phyloP scores from a whole-genome alignment of 768 basidiomycete genomes.

The Punctularia strigosozonata region DNA sequence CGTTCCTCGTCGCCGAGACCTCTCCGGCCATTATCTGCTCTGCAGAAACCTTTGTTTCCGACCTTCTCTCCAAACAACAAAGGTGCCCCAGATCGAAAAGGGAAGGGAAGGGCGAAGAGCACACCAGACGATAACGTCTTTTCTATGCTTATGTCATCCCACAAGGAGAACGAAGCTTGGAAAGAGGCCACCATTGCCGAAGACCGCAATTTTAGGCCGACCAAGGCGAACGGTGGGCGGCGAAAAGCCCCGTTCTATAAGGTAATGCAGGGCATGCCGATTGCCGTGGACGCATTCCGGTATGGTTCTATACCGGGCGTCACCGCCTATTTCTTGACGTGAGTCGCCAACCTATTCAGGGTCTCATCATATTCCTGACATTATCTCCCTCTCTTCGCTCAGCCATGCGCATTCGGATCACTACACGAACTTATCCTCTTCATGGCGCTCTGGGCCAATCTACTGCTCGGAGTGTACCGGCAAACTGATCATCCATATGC shows the following conservation, averaged over 20 bases:
- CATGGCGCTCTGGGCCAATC: slow-evolving; percentile 86
- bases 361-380: slow-evolving; percentile 4
- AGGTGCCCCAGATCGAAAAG: too few species aligned
- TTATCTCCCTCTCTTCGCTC: slow-evolving; percentile 1
- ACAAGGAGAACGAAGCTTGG: slow-evolving; percentile 76
- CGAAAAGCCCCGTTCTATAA: slow-evolving; percentile 93
- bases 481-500: slow-evolving; percentile 84
- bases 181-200: slow-evolving; percentile 58
- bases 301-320: slow-evolving; percentile 88
- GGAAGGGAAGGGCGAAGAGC: too few species aligned
- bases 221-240: slow-evolving; percentile 37
- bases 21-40: slow-evolving; percentile 15
- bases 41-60: slow-evolving; percentile 6
- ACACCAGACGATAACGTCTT: slow-evolving; percentile 37
- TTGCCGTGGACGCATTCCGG: slow-evolving; percentile 94
- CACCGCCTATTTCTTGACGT: slow-evolving; percentile 90
- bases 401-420: slow-evolving; percentile 98
- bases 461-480: slow-evolving; percentile 94
- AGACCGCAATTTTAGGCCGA: slow-evolving; percentile 31
- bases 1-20: slow-evolving; percentile 3
- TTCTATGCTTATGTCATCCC: slow-evolving; percentile 81
- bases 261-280: slow-evolving; percentile 90
- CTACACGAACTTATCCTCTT: slow-evolving; percentile 83
- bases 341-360: too few species aligned
- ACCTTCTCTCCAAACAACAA: slow-evolving; percentile 11